Base-by-base conservation (phyloP, 2,329 filamentous ascomycete species). In the Phialophora verrucosa region DNA sequence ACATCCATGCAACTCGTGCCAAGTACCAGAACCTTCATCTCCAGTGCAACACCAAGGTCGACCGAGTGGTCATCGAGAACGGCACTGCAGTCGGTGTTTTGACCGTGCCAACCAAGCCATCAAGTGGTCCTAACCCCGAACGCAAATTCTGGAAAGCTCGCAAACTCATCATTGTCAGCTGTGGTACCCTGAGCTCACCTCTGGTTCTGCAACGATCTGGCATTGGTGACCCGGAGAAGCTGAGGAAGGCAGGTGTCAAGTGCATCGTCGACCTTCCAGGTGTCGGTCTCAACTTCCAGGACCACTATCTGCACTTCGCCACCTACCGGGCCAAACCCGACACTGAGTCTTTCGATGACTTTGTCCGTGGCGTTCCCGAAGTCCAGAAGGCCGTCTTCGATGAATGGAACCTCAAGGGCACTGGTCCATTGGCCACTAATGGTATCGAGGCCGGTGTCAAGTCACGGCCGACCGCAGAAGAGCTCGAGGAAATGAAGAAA, bases 401-500 rank as follows among this genome's bases (percentile, higher is more conserved):
- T 1, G 90, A 93, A 75, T 93, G 91, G 91, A 88, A 91, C 67
- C 77, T 88, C 68, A 92, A 92, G 74, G 91, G 91, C 2, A 93
- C 91, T 2, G 91, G 91, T 0, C 90, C 90, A 1, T 81, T 93
- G 47, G 84, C 90, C 1, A 93, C 91, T 56, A 93, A 93, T 74
- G 90, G 89, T 67, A 92, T 93, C 69, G 90, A 93, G 0, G 90
- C 90, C 3, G 91, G 90, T 70, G 90, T 92, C 68, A 93, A 93
- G 82, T 85, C 92, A 73, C 84, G 91, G 1, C 91, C 91, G 0
- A 91, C 85, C 0, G 82, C 87, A 66, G 79, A 89, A 54, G 91
- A 93, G 73, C 82, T 91, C 20, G 82, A 84, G 59, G 81, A 88
- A 73, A 90, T 93, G 77, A 87, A 90, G 75, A 84, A 77, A 6